A percentile compares a stretch with the other conserved stretches of the same genome.
Evolutionary conservation across 2,329 filamentous ascomycete genomes (phyloP).

Genomic region (Claviceps sp.): DNA sequence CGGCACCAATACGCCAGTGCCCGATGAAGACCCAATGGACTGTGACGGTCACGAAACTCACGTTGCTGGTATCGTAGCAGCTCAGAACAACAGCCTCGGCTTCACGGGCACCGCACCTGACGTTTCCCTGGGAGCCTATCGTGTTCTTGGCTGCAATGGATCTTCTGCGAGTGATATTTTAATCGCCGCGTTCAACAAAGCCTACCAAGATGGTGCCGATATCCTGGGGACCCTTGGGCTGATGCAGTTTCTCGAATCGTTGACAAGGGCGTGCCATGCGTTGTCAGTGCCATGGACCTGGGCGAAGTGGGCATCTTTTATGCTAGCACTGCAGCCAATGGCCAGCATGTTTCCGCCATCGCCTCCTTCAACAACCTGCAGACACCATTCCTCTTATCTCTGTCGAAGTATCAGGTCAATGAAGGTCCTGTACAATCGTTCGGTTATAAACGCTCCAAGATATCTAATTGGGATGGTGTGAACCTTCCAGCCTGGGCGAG

Average conservation of each 20-base stretch:
- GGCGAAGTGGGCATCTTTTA: conserved; percentile 34
- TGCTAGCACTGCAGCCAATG: conserved; percentile 33
- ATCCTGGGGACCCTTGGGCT: conserved; percentile 38
- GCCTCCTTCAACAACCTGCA: conserved; percentile 36
- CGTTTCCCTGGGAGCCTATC: conserved; percentile 42
- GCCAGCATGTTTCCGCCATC: conserved; percentile 32
- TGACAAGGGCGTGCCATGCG: conserved; percentile 37
- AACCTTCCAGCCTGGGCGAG: conserved; percentile 35
- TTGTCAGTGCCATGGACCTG: conserved; percentile 26
- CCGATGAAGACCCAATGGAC: conserved; percentile 40
- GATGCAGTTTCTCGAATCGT: conserved; percentile 39
- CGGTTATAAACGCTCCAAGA: conserved; percentile 28
- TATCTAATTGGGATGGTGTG: conserved; percentile 29
- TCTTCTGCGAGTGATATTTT: conserved; percentile 41
- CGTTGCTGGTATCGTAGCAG: conserved; percentile 49
- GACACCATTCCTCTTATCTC: conserved; percentile 27
- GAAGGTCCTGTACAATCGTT: conserved; percentile 23
- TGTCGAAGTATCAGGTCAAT: conserved; percentile 28
- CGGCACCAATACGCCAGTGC: conserved; percentile 25
- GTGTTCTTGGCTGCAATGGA: conserved; percentile 43
- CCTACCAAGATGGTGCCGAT: conserved; percentile 45
- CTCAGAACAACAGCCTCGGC: conserved; percentile 37
- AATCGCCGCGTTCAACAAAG: conserved; percentile 45
- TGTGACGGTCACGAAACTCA: conserved; percentile 48
- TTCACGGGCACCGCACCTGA: conserved; percentile 44